Conservation (phyloP, 2,329 filamentous ascomycete species). For the Capronia epimyces region DNA sequence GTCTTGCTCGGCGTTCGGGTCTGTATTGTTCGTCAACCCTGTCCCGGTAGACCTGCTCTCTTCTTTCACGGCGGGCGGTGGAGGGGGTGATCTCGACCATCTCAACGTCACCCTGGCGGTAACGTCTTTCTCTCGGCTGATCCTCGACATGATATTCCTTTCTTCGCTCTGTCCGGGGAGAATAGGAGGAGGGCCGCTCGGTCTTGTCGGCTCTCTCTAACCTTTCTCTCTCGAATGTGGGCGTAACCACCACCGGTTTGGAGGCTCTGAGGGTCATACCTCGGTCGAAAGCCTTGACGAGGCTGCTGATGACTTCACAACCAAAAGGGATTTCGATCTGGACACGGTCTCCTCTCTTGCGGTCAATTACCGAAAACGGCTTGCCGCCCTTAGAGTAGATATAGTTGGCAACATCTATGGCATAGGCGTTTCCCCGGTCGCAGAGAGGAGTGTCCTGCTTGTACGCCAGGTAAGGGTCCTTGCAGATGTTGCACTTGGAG, state of each 20-base stretch:
- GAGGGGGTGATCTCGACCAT: conserved; percentile 20
- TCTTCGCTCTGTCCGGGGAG: conserved; percentile 1
- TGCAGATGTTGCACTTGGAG: conserved; percentile 33
- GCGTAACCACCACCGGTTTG: neutral
- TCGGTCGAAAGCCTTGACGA: conserved; percentile 42
- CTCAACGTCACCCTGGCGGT: conserved; percentile 8
- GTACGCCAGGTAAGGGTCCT: conserved; percentile 31
- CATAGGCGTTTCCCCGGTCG: conserved; percentile 33
- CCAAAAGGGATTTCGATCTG: conserved; percentile 41
- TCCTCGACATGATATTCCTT: conserved; percentile 12
- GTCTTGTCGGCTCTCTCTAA: conserved; percentile 8
- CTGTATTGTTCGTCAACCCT: conserved; percentile 10
- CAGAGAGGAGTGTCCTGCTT: conserved; percentile 33
- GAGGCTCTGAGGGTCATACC: conserved; percentile 32
- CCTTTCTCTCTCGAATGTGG: neutral
- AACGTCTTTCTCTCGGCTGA: conserved; percentile 10
- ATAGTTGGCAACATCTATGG: conserved; percentile 35
- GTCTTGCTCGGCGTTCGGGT: conserved; percentile 10
- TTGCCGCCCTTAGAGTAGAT: conserved; percentile 35
- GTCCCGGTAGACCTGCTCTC: conserved; percentile 14
- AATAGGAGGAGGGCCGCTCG: conserved; percentile 1
- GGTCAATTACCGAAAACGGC: conserved; percentile 41
- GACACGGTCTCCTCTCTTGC: conserved; percentile 35
- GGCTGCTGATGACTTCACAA: conserved; percentile 33
- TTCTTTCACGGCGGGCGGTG: conserved; percentile 11